Evolutionary conservation across 2,329 filamentous ascomycete genomes (phyloP).

Genomic region (Purpureocillium takamizusanense): DNA sequence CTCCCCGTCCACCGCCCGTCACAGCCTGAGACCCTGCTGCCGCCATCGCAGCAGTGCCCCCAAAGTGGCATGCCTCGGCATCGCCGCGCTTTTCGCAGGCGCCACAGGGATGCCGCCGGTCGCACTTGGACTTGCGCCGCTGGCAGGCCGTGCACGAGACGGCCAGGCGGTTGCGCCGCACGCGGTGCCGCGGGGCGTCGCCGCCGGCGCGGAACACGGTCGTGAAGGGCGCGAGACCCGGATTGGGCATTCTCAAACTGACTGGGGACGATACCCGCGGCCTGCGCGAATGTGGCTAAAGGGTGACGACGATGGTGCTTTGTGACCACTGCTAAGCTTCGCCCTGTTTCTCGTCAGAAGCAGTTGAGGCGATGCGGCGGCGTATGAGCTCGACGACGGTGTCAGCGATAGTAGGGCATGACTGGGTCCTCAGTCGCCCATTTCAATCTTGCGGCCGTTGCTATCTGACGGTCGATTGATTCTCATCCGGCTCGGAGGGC

Average conservation of each 20-base stretch:
- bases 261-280: no score
- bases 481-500: no score
- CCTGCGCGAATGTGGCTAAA: no score
- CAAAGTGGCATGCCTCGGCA: conserved; percentile 22
- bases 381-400: no score
- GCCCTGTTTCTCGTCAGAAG: no score
- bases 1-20: no score
- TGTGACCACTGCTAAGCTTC: no score
- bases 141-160: conserved; percentile 33
- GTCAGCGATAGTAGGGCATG: no score
- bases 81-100: conserved; percentile 29
- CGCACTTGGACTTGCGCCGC: conserved; percentile 32
- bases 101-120: conserved; percentile 29
- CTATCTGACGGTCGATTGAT: background rate
- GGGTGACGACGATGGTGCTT: no score
- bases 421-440: no score
- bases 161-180: conserved; percentile 29
- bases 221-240: conserved; percentile 13
- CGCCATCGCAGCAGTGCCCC: conserved; percentile 7
- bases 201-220: conserved; percentile 28
- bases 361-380: no score
- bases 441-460: no score
- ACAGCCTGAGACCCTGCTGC: conserved; percentile 1
- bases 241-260: conserved; percentile 17
- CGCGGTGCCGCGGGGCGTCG: conserved; percentile 14